Percentiles rank a stretch among this genome's conserved stretches.
phyloP scores from a whole-genome alignment of 306 rosid genomes.

The Alnus glutinosa region DNA sequence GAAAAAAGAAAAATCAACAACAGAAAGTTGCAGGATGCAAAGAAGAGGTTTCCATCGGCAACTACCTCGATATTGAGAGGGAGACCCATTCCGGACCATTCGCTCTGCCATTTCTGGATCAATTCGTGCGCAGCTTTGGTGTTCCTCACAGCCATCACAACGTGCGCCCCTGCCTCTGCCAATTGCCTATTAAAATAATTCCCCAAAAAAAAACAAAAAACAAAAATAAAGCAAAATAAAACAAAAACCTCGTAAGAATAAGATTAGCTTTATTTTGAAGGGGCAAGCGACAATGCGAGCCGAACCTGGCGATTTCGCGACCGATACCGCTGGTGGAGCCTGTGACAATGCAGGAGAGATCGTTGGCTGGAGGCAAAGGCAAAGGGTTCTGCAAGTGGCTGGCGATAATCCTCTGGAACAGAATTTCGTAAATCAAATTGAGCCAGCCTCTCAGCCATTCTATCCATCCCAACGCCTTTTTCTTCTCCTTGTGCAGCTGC shows the following conservation, averaged over 20 bases:
- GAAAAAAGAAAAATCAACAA: not conserved
- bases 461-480: slow-evolving; percentile 76
- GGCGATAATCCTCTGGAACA: slow-evolving; percentile 85
- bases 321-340: slow-evolving; percentile 99
- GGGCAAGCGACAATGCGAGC: not conserved
- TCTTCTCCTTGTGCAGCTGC: slow-evolving; percentile 36
- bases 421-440: slow-evolving; percentile 58
- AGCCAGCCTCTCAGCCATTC: slow-evolving; percentile 89
- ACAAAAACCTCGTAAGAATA: not conserved
- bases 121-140: slow-evolving; percentile 70
- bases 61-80: slow-evolving; percentile 92
- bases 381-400: slow-evolving; percentile 85
- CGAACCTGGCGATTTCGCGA: slow-evolving; percentile 84
- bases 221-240: too few species aligned
- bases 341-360: slow-evolving; percentile 82
- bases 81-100: slow-evolving; percentile 76
- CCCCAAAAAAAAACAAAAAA: not conserved
- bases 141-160: slow-evolving; percentile 98
- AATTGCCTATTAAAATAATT: slow-evolving; percentile 63
- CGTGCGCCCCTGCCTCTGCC: slow-evolving; percentile 95
- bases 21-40: not conserved
- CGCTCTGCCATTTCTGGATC: slow-evolving; percentile 90
- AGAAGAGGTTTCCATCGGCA: not conserved
- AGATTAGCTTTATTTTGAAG: not conserved
- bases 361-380: slow-evolving; percentile 81